These are phyloP conservation scores for Silene vulgaris DNA, from an alignment of 179 eudicot genomes.

Conservation along the genomic window DNA sequence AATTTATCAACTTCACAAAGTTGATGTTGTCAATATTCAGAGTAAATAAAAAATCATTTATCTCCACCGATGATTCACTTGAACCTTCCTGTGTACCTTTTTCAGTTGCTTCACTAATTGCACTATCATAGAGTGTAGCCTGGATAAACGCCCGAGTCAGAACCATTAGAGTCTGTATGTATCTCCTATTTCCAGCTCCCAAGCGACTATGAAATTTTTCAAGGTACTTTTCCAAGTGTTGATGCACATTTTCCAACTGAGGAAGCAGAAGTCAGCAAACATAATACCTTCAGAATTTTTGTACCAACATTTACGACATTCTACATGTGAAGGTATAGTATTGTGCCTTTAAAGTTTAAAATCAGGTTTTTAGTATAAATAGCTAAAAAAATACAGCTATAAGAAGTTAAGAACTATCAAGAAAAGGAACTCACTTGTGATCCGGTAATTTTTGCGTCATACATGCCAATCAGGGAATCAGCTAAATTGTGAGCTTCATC, in stretches of 20 bases:
- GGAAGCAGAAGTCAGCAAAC: slow-evolving; percentile 13
- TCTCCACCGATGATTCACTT: slow-evolving; percentile 50
- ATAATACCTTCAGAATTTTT: background rate
- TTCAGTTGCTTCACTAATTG: slow-evolving; percentile 24
- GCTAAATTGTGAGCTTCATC: slow-evolving; percentile 98
- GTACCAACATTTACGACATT: slow-evolving; percentile 4
- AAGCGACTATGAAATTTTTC: slow-evolving; percentile 61
- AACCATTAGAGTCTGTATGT: slow-evolving; percentile 74
- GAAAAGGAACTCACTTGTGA: slow-evolving; percentile 51
- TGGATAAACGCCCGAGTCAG: slow-evolving; percentile 64
- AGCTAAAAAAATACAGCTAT: background rate
- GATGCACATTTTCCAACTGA: slow-evolving; percentile 69
- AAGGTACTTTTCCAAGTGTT: slow-evolving; percentile 61
- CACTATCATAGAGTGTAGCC: slow-evolving; percentile 32
- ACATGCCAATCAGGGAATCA: slow-evolving; percentile 92
- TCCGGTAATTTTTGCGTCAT: slow-evolving; percentile 62
- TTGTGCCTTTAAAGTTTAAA: background rate
- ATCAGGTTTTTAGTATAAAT: background rate
- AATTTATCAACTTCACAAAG: slow-evolving; percentile 62
- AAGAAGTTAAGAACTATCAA: background rate
- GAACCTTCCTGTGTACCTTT: slow-evolving; percentile 33
- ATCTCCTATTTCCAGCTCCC: slow-evolving; percentile 90
- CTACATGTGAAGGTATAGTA: background rate
- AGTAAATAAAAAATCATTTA: slow-evolving; percentile 81
- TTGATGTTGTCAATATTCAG: slow-evolving; percentile 91